Conservation (phyloP, 169 alveolate species). For the Cryptosporidium baileyi region DNA sequence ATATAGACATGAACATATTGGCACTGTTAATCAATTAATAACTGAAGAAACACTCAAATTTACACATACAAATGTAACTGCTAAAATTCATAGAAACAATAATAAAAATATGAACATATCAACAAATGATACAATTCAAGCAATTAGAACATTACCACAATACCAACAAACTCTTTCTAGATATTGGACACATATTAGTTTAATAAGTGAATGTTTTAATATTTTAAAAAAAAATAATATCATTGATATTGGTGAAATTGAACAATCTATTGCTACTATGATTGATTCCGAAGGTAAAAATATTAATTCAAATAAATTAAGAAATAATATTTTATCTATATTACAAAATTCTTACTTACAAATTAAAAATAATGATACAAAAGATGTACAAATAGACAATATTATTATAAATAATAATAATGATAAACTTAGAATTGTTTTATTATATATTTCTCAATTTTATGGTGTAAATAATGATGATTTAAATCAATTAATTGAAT, state of each 20-base stretch:
- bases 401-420: constrained; percentile 12
- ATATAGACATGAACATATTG: constrained; percentile 82
- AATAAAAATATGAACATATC: neutral
- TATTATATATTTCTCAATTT: constrained; percentile 74
- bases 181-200: constrained; percentile 81
- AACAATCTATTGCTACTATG: constrained; percentile 80
- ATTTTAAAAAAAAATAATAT: constrained; percentile 71
- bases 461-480: constrained; percentile 70
- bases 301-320: constrained; percentile 67
- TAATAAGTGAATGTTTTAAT: constrained; percentile 78
- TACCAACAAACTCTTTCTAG: constrained; percentile 79
- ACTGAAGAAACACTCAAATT: constrained; percentile 78
- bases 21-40: constrained; percentile 79
- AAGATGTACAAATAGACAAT: constrained; percentile 71
- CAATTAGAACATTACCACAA: constrained; percentile 79
- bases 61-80: constrained; percentile 72
- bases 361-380: neutral
- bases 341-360: neutral
- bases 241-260: constrained; percentile 76
- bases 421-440: constrained; percentile 74
- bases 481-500: constrained; percentile 25
- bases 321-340: constrained; percentile 39
- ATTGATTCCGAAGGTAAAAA: constrained; percentile 79
- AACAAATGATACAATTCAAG: constrained; percentile 74
- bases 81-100: constrained; percentile 71